phyloP scores from a whole-genome alignment of 495 filamentous ascomycete genomes.

The Margaritispora aquatica region DNA sequence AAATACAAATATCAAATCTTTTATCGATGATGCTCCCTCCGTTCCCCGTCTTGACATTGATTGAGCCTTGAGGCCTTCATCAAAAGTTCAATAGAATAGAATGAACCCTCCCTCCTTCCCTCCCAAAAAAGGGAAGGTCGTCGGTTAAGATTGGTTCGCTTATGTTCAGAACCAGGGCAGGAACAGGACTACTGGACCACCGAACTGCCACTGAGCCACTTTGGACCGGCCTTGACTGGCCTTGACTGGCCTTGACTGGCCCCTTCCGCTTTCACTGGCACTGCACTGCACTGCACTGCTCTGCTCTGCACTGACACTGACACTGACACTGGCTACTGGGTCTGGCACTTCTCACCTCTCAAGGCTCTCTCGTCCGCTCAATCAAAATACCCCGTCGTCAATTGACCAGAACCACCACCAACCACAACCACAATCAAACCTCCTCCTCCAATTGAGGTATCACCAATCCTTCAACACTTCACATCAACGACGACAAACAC shows the following conservation, averaged over 20 bases:
- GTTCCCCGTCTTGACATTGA: too few species aligned
- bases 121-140: background rate
- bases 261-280: too few species aligned
- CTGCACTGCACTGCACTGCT: background rate
- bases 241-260: too few species aligned
- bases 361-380: background rate
- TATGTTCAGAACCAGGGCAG: background rate
- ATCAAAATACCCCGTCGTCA: conserved; percentile 18
- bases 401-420: conserved; percentile 14
- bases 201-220: too few species aligned
- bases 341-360: background rate
- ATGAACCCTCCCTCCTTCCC: background rate
- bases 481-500: background rate
- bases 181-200: too few species aligned
- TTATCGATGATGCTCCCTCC: too few species aligned
- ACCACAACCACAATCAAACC: conserved; percentile 24
- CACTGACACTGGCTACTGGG: background rate
- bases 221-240: too few species aligned
- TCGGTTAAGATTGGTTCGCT: background rate
- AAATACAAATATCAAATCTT: too few species aligned
- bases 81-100: background rate
- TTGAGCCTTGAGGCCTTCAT: background rate
- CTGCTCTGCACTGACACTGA: background rate
- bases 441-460: conserved; percentile 11
- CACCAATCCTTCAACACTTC: conserved; percentile 21